Percentiles rank a stretch among this genome's conserved stretches.
These are phyloP conservation scores for Phialophora verrucosa DNA, from an alignment of 2,329 filamentous ascomycete species.

Conservation along the genomic window DNA sequence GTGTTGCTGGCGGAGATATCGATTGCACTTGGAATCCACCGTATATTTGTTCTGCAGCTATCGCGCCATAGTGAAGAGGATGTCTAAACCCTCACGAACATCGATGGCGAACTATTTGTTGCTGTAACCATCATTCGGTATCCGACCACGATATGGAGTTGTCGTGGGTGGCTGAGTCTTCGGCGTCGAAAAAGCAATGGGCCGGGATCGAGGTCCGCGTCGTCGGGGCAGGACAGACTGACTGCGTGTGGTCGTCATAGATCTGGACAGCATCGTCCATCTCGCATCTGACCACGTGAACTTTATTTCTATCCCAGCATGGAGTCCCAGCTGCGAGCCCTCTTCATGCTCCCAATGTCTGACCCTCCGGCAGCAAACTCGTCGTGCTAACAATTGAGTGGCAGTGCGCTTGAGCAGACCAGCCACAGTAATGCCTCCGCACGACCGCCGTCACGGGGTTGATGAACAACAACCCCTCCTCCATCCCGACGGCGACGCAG, in stretches of 20 bases:
- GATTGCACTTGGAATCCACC: not conserved
- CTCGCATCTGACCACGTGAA: not conserved
- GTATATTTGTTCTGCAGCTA: not conserved
- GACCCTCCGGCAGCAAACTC: not conserved
- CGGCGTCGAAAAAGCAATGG: not conserved
- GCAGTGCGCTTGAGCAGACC: not conserved
- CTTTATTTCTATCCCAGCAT: not conserved
- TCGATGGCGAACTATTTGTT: not conserved
- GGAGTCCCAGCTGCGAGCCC: not conserved
- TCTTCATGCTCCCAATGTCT: not conserved
- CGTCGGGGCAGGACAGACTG: no score
- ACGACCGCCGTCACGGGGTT: not conserved
- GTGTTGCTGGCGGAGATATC: not conserved
- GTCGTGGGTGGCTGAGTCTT: not conserved
- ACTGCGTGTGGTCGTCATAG: not conserved
- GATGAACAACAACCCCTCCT: conserved; percentile 33
- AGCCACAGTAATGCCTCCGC: conserved; percentile 3
- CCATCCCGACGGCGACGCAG: conserved; percentile 17
- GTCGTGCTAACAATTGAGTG: not conserved
- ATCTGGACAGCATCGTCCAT: not conserved
- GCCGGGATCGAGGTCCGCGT: conserved; percentile 3
- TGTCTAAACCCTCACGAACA: no score
- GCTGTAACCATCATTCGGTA: not conserved
- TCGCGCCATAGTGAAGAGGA: not conserved
- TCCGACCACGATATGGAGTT: not conserved